Percentiles rank a stretch among this genome's conserved stretches.
Conservation (phyloP, 2,329 filamentous ascomycete species). For the Ophiostoma ulmi region DNA sequence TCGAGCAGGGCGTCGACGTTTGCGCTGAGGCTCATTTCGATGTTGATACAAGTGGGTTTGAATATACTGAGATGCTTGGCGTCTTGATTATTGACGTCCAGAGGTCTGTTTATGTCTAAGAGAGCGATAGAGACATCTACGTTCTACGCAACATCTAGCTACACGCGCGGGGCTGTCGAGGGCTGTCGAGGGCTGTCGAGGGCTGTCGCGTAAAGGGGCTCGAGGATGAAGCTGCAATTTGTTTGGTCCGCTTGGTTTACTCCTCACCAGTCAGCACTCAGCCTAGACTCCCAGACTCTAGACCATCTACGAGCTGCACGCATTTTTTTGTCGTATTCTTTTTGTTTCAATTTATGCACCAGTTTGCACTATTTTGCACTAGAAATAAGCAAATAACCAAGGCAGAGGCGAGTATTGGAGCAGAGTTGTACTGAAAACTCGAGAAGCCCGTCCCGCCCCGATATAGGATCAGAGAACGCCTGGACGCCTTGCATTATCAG, state of each 20-base stretch:
- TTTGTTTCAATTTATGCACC: not conserved
- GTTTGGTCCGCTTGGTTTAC: not conserved
- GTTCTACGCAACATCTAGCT: not conserved
- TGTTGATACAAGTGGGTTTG: not conserved
- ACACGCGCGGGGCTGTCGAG: not conserved
- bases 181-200: not conserved
- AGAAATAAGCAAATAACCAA: not conserved
- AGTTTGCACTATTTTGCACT: not conserved
- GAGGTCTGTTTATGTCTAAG: too few species aligned
- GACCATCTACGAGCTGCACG: too few species aligned
- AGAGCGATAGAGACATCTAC: not conserved
- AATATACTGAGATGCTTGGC: too few species aligned
- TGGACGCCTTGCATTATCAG: not conserved
- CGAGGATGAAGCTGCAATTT: not conserved
- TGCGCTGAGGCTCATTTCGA: constrained; percentile 39
- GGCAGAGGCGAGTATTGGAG: not conserved
- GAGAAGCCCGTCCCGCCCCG: not conserved
- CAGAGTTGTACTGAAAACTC: not conserved
- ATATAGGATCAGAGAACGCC: not conserved
- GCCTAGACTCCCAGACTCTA: too few species aligned
- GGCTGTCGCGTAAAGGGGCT: not conserved
- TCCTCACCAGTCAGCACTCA: not conserved
- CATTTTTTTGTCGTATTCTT: too few species aligned
- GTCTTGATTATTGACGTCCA: too few species aligned
- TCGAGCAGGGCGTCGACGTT: constrained; percentile 43